phyloP scores from a whole-genome alignment of 805 yeast genomes.

The Nakazawaea populi region DNA sequence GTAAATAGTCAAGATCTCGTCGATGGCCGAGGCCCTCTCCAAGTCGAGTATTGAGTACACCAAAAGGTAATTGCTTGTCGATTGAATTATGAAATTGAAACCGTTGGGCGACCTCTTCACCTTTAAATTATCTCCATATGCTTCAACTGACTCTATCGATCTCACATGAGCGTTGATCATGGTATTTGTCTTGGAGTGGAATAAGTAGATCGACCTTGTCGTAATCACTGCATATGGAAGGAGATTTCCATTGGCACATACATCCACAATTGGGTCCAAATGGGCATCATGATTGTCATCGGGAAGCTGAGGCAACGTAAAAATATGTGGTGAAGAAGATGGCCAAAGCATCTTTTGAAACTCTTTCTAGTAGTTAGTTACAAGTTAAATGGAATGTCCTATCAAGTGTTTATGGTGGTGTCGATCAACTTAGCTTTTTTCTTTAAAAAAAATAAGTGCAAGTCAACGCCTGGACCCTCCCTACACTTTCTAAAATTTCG shows the following conservation, averaged over 20 bases:
- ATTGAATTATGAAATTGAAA: constrained; percentile 33
- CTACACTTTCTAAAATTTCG: too few species aligned
- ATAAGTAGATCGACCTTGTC: constrained; percentile 4
- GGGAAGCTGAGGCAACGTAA: constrained; percentile 17
- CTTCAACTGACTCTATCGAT: constrained; percentile 33
- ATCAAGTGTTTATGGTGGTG: too few species aligned
- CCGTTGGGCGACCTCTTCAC: constrained; percentile 36
- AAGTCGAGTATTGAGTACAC: constrained; percentile 33
- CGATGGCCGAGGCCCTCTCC: constrained; percentile 12
- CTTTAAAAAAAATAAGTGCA: too few species aligned
- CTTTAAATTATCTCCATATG: constrained; percentile 39
- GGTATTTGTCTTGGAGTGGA: constrained; percentile 27
- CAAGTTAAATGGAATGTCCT: too few species aligned
- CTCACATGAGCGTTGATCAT: constrained; percentile 45
- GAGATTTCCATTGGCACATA: constrained; percentile 14
- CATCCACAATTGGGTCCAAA: constrained; percentile 27
- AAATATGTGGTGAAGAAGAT: constrained; percentile 19
- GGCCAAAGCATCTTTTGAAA: constrained; percentile 25
- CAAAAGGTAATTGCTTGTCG: constrained; percentile 32
- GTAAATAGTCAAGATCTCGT: constrained; percentile 25
- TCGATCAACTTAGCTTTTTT: too few species aligned
- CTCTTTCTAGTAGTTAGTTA: too few species aligned
- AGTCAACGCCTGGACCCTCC: too few species aligned
- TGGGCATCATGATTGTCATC: constrained; percentile 8
- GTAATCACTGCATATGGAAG: constrained; percentile 10